These are phyloP conservation scores for Glycine tomentella DNA, from an alignment of 306 rosid species.

Conservation along the genomic window DNA sequence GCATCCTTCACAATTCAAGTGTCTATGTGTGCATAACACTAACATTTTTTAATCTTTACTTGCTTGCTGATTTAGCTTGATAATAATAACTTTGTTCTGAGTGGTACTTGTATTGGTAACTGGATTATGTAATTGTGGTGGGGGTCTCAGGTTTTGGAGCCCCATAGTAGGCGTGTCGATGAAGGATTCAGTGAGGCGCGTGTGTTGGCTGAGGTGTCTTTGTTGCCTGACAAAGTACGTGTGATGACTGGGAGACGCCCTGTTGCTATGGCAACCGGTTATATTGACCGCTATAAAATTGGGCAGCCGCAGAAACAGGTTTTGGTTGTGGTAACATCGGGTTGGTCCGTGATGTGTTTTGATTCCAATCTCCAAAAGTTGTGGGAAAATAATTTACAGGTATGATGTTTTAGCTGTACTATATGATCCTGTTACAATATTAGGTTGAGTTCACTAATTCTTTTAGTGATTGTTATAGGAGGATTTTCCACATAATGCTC, in stretches of 20 bases:
- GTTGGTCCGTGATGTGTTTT: conserved; percentile 97
- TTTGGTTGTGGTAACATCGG: conserved; percentile 93
- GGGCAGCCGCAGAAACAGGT: conserved; percentile 84
- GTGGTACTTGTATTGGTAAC: conserved; percentile 25
- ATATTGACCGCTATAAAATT: conserved; percentile 70
- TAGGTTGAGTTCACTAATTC: conserved; percentile 32
- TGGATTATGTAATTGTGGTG: conserved; percentile 27
- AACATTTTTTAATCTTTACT: neutral
- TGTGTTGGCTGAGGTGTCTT: conserved; percentile 74
- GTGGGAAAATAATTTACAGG: conserved; percentile 97
- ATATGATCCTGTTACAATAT: neutral
- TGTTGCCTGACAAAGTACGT: conserved; percentile 92
- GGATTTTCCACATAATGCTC: conserved; percentile 97
- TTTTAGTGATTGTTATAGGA: conserved; percentile 59
- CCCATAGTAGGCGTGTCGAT: conserved; percentile 84
- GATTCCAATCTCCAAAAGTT: conserved; percentile 91
- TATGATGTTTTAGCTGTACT: conserved; percentile 31
- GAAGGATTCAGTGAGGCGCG: conserved; percentile 94
- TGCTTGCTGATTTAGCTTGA: neutral
- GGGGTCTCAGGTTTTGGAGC: conserved; percentile 81
- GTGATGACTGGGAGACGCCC: conserved; percentile 88
- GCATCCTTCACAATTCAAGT: conserved; percentile 13
- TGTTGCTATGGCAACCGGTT: conserved; percentile 95
- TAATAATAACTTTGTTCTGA: conserved; percentile 28
- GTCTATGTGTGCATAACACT: neutral